Evolutionary conservation across 148 eudicot genomes (phyloP), one percentile per base, ranked within the genome.

Genomic region (Rhododendron vialii): DNA sequence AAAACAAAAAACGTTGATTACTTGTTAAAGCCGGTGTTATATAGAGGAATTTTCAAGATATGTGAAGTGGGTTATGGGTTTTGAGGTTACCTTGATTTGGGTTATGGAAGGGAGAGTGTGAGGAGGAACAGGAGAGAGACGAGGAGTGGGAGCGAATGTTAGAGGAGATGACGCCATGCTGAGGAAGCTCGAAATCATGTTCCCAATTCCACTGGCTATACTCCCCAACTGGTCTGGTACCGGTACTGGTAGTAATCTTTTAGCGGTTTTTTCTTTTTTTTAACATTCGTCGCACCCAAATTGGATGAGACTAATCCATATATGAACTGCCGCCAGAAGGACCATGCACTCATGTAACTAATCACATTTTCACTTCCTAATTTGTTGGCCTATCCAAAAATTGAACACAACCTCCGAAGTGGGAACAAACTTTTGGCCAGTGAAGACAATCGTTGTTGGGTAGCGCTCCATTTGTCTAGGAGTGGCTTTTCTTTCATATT

Each of bases 111-210:
- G 83, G 69, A 59, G 20, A 18, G 80, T 81, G 82, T 30, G 45
- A 76, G 75, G 45, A 76, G 80, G 59, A 81, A 69, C 55, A 43
- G 59, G 7, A 65, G 69, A 26, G 50, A 77, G 83, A 81, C 12
- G 69, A 26, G 83, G 59, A 63, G 77, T 57, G 28, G 80, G 84
- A 57, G 35, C 38, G 11, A 85, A 36, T 18, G 69, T 78, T 2
- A 78, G 67, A 30, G 89, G 85, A 80, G 90, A 88, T 63, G 88
- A 86, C 36, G 86, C 55, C 50, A 78, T 47, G 86, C 78, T 80
- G 81, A 85, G 55, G 59, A 86, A 89, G 87, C 71, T 82, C 69
- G 85, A 84, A 87, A 88, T 77, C 51, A 5, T 47, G 76, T 61
- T 24, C 75, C 73, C 51, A 35, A 55, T 81, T 18, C 26, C 69